Evolutionary conservation across 768 basidiomycete genomes (phyloP), one percentile per base, ranked within the genome.

Genomic region (Arthromyces matolae): DNA sequence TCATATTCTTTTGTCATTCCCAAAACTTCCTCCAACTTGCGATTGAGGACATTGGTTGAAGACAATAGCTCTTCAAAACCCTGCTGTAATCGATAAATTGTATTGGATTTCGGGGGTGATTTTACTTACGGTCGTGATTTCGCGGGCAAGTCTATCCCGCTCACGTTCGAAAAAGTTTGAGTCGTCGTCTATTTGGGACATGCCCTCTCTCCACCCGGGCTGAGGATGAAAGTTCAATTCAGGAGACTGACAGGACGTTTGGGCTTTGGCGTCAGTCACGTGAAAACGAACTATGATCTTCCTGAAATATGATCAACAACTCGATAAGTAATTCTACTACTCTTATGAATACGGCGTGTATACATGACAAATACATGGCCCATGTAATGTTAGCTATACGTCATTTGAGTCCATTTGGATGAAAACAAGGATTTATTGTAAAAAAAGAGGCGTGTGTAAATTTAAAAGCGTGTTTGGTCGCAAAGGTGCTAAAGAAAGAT

Each of bases 1-100:
- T 86, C 81, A 63, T 95, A 93, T 72, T 94, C 93, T 49, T 83
- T 84, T 5, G 93, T 93, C 81, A 95, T 94, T 8, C 89, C 89
- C 20, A 86, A 70, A 2, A 93, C 91, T 62, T 96, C 92, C 65
- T 97, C 93, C 14, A 95, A 77, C 61, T 92, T 93, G 52, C 93
- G 81, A 63, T 95, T 95, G 18, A 93, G 70, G 22, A 79, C 79
- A 59, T 97, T 97, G 50, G 86, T 84, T 8, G 88, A 83, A 4
- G 85, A 85, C 14, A 97, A 70, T 3, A 95, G 65, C 52, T 93
- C 89, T 60, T 95, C 93, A 59, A 95, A 95, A 16, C 84, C 88
- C 93, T 89, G 45, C 25, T 41, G 20, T 8, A 29, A 23, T 18
- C 3, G 2, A 53, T 46, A 18, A 32, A 47, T 40, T 23, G 8